phyloP scores from a whole-genome alignment of 495 filamentous ascomycete genomes.

The Neurospora sp. region DNA sequence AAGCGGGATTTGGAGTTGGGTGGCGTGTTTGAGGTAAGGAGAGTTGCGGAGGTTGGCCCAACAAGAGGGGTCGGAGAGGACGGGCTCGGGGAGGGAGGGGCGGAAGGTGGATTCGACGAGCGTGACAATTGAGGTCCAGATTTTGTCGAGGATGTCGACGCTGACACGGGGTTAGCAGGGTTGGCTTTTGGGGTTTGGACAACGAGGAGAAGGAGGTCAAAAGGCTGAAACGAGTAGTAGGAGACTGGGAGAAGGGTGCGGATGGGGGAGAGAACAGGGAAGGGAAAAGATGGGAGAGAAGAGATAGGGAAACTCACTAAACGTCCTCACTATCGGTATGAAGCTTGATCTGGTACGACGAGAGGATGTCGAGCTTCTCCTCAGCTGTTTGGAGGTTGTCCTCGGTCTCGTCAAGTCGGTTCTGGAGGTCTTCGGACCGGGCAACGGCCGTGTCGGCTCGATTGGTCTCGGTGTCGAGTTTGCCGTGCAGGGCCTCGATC shows the following conservation, averaged over 20 bases:
- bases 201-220: not conserved
- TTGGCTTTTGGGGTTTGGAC: not conserved
- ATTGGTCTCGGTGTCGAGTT: conserved; percentile 15
- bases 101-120: conserved; percentile 27
- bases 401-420: conserved; percentile 17
- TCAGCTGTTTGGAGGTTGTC: conserved; percentile 12
- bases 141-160: conserved; percentile 27
- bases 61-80: conserved; percentile 24
- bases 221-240: not conserved
- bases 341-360: conserved; percentile 20
- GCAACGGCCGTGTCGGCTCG: conserved; percentile 19
- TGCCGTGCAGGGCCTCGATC: conserved; percentile 18
- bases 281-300: not conserved
- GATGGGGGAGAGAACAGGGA: too few species aligned
- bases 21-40: conserved; percentile 27
- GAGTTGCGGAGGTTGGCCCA: conserved; percentile 29
- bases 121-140: conserved; percentile 28
- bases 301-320: conserved; percentile 13
- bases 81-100: conserved; percentile 22
- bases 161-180: conserved; percentile 2
- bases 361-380: conserved; percentile 17
- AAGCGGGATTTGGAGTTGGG: conserved; percentile 22
- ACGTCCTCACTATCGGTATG: conserved; percentile 19
- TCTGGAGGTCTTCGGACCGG: conserved; percentile 18
- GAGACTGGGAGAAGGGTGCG: too few species aligned